These are phyloP conservation scores for Puccinia coronata DNA, from an alignment of 1,284 basidiomycete species.

Conservation along the genomic window DNA sequence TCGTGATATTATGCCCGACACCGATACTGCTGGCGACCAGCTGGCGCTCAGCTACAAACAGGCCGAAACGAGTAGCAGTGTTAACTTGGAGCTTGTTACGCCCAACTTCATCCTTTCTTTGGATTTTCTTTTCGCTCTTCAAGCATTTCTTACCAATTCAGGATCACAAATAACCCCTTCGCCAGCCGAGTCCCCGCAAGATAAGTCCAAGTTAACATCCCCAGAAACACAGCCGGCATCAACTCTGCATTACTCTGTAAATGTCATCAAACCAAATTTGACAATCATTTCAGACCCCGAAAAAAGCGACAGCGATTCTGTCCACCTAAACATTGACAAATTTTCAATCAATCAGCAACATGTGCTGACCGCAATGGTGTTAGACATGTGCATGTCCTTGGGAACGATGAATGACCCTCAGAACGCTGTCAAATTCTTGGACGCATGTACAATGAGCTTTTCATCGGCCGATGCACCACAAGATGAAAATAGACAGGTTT, in stretches of 20 bases:
- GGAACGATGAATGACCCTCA: slow-evolving; percentile 45
- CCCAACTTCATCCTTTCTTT: slow-evolving; percentile 91
- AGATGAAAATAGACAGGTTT: slow-evolving; percentile 12
- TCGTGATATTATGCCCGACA: slow-evolving; percentile 91
- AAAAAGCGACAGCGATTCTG: slow-evolving; percentile 46
- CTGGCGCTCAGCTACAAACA: slow-evolving; percentile 90
- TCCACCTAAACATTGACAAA: slow-evolving; percentile 47
- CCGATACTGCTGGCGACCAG: slow-evolving; percentile 84
- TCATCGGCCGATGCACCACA: slow-evolving; percentile 28
- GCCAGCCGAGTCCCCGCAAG: slow-evolving; percentile 4
- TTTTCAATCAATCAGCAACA: slow-evolving; percentile 43
- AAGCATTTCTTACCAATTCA: slow-evolving; percentile 78
- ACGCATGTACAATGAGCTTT: slow-evolving; percentile 49
- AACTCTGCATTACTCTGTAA: slow-evolving; percentile 32
- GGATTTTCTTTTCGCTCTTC: slow-evolving; percentile 84
- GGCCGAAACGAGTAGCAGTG: slow-evolving; percentile 68
- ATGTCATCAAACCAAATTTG: slow-evolving; percentile 44
- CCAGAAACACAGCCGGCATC: background rate
- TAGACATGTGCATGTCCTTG: slow-evolving; percentile 45
- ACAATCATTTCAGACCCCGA: slow-evolving; percentile 48
- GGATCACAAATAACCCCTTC: slow-evolving; percentile 58
- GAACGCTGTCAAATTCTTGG: slow-evolving; percentile 44
- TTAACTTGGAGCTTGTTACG: slow-evolving; percentile 85
- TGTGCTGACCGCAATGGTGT: slow-evolving; percentile 28
- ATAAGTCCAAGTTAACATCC: slow-evolving; percentile 18